Conservation (phyloP, 495 filamentous ascomycete genomes). For the Staphylotrichum tortipilum region DNA sequence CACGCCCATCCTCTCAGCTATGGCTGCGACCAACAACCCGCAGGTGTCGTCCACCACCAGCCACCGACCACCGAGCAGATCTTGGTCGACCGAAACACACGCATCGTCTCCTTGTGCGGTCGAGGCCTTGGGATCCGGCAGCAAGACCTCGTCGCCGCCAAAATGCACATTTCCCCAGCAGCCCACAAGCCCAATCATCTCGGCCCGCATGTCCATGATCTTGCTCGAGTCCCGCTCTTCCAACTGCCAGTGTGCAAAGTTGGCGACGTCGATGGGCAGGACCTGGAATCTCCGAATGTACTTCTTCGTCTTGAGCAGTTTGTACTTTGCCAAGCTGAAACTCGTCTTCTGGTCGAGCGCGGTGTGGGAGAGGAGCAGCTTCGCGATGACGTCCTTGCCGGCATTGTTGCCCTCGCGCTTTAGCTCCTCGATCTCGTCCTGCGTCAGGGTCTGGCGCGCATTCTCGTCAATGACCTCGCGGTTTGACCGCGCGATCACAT, state of each 20-base stretch:
- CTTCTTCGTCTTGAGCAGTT: slow-evolving; percentile 85
- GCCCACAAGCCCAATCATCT: slow-evolving; percentile 61
- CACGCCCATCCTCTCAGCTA: slow-evolving; percentile 89
- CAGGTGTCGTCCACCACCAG: slow-evolving; percentile 85
- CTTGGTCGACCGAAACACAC: slow-evolving; percentile 10
- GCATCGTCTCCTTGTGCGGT: slow-evolving; percentile 22
- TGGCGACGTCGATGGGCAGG: slow-evolving; percentile 68
- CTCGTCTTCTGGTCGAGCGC: slow-evolving; percentile 88
- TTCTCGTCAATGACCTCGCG: slow-evolving; percentile 71
- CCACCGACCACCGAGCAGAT: slow-evolving; percentile 55
- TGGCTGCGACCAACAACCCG: slow-evolving; percentile 73
- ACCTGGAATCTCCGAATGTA: slow-evolving; percentile 81
- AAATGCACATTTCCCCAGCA: slow-evolving; percentile 48
- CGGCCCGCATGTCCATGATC: slow-evolving; percentile 84
- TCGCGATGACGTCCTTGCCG: slow-evolving; percentile 81
- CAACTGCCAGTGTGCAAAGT: slow-evolving; percentile 63
- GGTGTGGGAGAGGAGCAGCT: slow-evolving; percentile 73
- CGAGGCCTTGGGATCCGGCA: slow-evolving; percentile 21
- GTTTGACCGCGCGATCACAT: slow-evolving; percentile 67
- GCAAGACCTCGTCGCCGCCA: slow-evolving; percentile 29
- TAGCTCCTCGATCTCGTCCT: slow-evolving; percentile 83
- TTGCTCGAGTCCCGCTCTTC: slow-evolving; percentile 66
- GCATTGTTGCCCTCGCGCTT: slow-evolving; percentile 70
- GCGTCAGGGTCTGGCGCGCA: slow-evolving; percentile 69
- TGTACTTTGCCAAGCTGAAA: slow-evolving; percentile 91